phyloP scores from a whole-genome alignment of 345 rosid species.

The Iberis pinnata region DNA sequence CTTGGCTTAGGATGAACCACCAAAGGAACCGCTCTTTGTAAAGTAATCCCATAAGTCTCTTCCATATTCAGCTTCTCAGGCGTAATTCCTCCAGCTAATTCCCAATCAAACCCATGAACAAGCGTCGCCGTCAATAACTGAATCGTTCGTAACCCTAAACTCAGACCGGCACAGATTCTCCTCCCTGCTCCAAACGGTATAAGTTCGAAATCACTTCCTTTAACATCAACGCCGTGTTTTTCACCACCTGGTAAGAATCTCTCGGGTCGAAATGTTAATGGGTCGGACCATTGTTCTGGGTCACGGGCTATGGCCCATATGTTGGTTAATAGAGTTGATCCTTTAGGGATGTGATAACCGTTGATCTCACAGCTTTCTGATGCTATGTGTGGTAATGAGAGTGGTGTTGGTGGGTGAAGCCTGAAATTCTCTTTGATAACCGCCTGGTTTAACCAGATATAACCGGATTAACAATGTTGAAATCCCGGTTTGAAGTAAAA shows the following conservation, averaged over 20 bases:
- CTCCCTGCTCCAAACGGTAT: slow-evolving; percentile 88
- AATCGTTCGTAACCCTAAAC: slow-evolving; percentile 66
- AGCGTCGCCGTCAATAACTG: slow-evolving; percentile 54
- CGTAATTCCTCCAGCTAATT: slow-evolving; percentile 39
- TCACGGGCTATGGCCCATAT: slow-evolving; percentile 90
- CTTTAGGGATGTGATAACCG: slow-evolving; percentile 65
- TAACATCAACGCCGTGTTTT: slow-evolving; percentile 48
- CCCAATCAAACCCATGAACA: slow-evolving; percentile 72
- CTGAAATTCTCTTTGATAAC: slow-evolving; percentile 75
- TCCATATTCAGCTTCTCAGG: slow-evolving; percentile 62
- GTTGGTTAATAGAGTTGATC: slow-evolving; percentile 52
- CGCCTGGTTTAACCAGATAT: slow-evolving; percentile 29
- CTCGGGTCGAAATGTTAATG: slow-evolving; percentile 53
- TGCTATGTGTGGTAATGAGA: slow-evolving; percentile 65
- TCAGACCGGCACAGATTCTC: slow-evolving; percentile 76
- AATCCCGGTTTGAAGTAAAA: too few species aligned
- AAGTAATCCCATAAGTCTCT: slow-evolving; percentile 65
- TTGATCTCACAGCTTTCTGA: slow-evolving; percentile 65
- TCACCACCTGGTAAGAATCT: slow-evolving; percentile 74
- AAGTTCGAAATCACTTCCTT: slow-evolving; percentile 62
- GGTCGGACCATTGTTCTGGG: slow-evolving; percentile 61
- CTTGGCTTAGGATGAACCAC: slow-evolving; percentile 58
- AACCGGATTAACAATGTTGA: too few species aligned
- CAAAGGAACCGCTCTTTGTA: slow-evolving; percentile 59
- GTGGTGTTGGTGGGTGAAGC: slow-evolving; percentile 77